These are phyloP conservation scores for Trametes maxima DNA, from an alignment of 768 basidiomycete genomes.

Conservation along the genomic window DNA sequence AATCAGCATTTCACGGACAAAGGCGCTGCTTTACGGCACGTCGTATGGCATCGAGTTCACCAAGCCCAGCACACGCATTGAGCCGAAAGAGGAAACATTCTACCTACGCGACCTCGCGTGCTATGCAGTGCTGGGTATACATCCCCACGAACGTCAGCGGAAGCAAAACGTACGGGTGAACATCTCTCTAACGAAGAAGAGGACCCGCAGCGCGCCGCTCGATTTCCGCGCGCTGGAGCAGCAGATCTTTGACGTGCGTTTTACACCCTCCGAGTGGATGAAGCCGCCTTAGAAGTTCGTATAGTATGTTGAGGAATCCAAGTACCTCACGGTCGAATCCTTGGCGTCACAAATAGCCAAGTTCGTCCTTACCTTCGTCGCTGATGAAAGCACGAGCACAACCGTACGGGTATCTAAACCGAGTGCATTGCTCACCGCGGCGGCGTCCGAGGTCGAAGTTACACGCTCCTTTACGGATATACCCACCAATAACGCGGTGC, in stretches of 20 bases:
- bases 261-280: conserved; percentile 3
- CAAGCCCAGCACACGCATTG: conserved; percentile 23
- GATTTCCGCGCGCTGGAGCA: conserved; percentile 46
- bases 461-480: conserved; percentile 44
- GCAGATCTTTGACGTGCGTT: conserved; percentile 40
- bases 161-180: conserved; percentile 63
- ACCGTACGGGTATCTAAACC: conserved; percentile 71
- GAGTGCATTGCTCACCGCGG: conserved; percentile 64
- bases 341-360: conserved; percentile 60
- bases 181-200: conserved; percentile 39
- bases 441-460: conserved; percentile 65
- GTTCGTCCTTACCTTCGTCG: conserved; percentile 41
- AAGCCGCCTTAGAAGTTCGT: background rate
- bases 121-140: conserved; percentile 65
- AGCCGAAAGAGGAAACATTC: conserved; percentile 16
- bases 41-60: conserved; percentile 43
- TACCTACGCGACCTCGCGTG: conserved; percentile 48
- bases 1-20: conserved; percentile 50
- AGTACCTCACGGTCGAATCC: conserved; percentile 69
- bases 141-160: conserved; percentile 63
- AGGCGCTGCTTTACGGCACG: conserved; percentile 55
- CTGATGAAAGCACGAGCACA: conserved; percentile 33
- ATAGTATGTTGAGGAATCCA: conserved; percentile 51
- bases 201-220: conserved; percentile 27
- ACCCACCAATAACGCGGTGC: background rate